Conservation (phyloP, 1,284 basidiomycete genomes). For the Bjerkandera adusta region DNA sequence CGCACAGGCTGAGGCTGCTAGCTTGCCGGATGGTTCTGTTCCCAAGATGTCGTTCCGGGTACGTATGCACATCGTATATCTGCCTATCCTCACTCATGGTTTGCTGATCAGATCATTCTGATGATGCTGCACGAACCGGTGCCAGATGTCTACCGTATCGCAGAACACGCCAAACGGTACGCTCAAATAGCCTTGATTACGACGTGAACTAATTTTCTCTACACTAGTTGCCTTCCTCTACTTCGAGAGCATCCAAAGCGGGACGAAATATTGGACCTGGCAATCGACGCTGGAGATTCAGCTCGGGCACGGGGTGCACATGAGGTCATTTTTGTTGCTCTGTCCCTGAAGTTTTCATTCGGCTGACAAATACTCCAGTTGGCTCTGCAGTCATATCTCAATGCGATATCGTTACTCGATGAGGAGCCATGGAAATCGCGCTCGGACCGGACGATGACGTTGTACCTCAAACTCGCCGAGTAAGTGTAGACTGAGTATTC, state of each 20-base stretch:
- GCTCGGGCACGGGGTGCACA: constrained; percentile 69
- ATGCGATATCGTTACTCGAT: constrained; percentile 51
- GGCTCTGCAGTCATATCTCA: constrained; percentile 57
- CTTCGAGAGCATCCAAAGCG: constrained; percentile 58
- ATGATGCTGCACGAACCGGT: constrained; percentile 65
- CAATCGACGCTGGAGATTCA: constrained; percentile 67
- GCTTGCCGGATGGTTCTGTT: constrained; percentile 45
- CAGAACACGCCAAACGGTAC: constrained; percentile 64
- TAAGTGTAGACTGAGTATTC: constrained; percentile 32
- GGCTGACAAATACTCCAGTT: constrained; percentile 35
- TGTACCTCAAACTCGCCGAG: constrained; percentile 59
- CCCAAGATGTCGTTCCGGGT: constrained; percentile 73
- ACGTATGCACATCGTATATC: constrained; percentile 6
- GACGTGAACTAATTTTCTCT: not conserved
- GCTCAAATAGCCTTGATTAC: constrained; percentile 9
- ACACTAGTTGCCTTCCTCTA: constrained; percentile 52
- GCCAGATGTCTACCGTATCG: constrained; percentile 61
- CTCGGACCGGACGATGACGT: constrained; percentile 43
- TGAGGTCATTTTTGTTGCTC: constrained; percentile 48
- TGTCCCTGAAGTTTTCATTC: not conserved
- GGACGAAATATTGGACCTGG: constrained; percentile 55
- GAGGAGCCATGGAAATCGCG: constrained; percentile 53
- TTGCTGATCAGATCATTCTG: constrained; percentile 69
- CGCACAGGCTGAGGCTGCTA: constrained; percentile 54
- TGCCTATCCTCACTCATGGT: not conserved